phyloP scores from a whole-genome alignment of 768 basidiomycete species.

The Boletus sensibilis region DNA sequence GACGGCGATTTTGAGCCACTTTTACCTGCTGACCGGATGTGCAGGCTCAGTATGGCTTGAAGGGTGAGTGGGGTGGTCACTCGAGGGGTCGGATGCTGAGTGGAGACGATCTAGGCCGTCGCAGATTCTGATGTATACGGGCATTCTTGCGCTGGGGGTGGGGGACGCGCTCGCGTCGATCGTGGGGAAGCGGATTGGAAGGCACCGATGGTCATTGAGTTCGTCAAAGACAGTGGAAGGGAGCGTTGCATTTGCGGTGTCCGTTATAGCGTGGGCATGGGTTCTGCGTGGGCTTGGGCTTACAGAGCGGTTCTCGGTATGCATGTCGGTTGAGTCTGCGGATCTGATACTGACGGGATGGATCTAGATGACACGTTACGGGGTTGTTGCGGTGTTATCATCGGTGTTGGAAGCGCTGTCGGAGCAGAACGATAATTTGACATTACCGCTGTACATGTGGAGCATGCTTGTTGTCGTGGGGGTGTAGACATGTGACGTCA shows the following conservation, averaged over 20 bases:
- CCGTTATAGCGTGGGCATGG: constrained; percentile 69
- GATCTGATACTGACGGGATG: constrained; percentile 19
- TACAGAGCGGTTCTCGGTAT: constrained; percentile 77
- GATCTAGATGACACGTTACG: constrained; percentile 64
- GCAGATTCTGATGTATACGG: constrained; percentile 68
- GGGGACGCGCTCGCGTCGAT: constrained; percentile 96
- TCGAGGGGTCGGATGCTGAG: constrained; percentile 3
- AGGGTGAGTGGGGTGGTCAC: constrained; percentile 53
- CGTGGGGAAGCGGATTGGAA: constrained; percentile 82
- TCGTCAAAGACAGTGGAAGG: constrained; percentile 92
- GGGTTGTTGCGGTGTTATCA: constrained; percentile 57
- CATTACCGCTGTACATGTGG: constrained; percentile 96
- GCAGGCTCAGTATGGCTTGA: constrained; percentile 95
- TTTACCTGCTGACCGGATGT: constrained; percentile 94
- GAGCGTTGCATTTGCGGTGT: constrained; percentile 73
- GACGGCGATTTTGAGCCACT: constrained; percentile 95
- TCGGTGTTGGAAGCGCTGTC: constrained; percentile 87
- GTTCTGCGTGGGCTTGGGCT: constrained; percentile 67
- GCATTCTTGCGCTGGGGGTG: constrained; percentile 84
- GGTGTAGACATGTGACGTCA: constrained; percentile 28
- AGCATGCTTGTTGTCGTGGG: constrained; percentile 70
- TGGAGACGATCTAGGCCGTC: constrained; percentile 37
- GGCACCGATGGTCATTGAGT: constrained; percentile 78
- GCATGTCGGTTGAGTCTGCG: constrained; percentile 3
- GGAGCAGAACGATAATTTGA: constrained; percentile 96